These are phyloP conservation scores for Microbotryum intermedium DNA, from an alignment of 1,284 basidiomycete genomes.

Conservation along the genomic window DNA sequence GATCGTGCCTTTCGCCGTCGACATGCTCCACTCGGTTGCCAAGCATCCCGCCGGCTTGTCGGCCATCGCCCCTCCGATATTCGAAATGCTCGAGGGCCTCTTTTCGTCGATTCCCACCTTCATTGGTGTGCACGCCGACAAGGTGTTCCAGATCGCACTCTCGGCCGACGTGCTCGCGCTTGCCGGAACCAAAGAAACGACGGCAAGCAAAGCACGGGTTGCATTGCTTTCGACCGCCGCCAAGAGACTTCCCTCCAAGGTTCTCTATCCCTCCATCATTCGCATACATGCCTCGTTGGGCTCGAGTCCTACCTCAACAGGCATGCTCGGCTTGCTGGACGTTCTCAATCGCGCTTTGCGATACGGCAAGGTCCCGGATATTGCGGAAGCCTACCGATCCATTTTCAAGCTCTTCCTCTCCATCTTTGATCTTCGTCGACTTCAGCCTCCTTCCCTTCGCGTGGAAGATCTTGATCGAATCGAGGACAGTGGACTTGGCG, in stretches of 20 bases:
- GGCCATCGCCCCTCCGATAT: constrained; percentile 16
- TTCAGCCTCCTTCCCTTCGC: constrained; percentile 32
- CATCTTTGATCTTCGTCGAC: constrained; percentile 58
- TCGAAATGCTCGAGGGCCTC: constrained; percentile 28
- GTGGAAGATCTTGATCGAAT: constrained; percentile 41
- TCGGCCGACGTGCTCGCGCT: constrained; percentile 31
- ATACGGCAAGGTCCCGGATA: constrained; percentile 53
- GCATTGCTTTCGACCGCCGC: constrained; percentile 37
- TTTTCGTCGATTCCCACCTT: constrained; percentile 42
- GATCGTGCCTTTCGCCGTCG: constrained; percentile 55
- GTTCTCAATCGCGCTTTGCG: constrained; percentile 49
- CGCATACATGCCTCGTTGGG: constrained; percentile 18
- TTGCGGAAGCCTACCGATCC: constrained; percentile 61
- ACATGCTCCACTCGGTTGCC: constrained; percentile 46
- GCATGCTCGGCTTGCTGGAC: constrained; percentile 27
- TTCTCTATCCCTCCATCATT: constrained; percentile 28
- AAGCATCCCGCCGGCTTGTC: constrained; percentile 32
- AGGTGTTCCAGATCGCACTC: constrained; percentile 38
- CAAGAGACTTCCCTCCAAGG: constrained; percentile 59
- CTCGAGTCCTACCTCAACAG: constrained; percentile 5
- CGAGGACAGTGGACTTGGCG: constrained; percentile 48
- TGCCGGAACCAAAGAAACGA: constrained; percentile 21
- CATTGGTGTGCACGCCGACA: constrained; percentile 40
- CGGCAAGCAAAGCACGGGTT: constrained; percentile 8
- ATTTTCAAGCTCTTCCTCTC: constrained; percentile 76